phyloP scores from a whole-genome alignment of 2,329 filamentous ascomycete genomes.

The Dactylella cylindrospora region DNA sequence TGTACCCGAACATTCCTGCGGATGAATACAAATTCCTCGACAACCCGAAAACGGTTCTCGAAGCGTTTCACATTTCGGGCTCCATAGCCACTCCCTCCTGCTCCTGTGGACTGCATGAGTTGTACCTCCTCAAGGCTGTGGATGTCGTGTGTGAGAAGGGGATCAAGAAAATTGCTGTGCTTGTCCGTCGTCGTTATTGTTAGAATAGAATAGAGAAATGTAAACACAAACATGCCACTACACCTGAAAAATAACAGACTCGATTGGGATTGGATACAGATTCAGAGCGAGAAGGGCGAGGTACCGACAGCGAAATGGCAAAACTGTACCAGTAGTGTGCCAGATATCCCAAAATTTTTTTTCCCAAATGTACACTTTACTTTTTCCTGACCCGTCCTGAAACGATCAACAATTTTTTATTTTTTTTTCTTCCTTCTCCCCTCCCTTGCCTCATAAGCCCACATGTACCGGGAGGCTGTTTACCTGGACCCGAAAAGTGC shows the following conservation, averaged over 20 bases:
- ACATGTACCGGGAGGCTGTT: conserved; percentile 44
- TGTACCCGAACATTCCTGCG: conserved; percentile 25
- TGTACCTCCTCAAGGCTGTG: conserved; percentile 17
- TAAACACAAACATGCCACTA: no score
- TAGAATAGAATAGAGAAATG: no score
- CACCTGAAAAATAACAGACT: no score
- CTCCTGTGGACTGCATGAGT: conserved; percentile 32
- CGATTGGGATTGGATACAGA: no score
- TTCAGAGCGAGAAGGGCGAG: no score
- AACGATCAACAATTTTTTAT: conserved; percentile 43
- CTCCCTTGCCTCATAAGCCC: conserved; percentile 44
- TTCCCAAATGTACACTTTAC: no score
- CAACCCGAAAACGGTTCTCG: conserved; percentile 14
- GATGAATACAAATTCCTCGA: conserved; percentile 28
- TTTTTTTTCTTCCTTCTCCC: no score
- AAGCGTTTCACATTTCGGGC: conserved; percentile 31
- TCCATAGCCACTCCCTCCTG: conserved; percentile 32
- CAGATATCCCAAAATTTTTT: no score
- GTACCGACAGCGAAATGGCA: no score
- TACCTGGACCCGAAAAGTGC: conserved; percentile 43
- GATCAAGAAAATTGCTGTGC: no score
- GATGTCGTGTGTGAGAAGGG: conserved; percentile 36
- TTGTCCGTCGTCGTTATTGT: no score
- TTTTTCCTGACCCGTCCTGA: conserved; percentile 30
- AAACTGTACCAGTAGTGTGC: no score